Base-by-base conservation (phyloP, 345 rosid species). In the Toxicodendron radicans region DNA sequence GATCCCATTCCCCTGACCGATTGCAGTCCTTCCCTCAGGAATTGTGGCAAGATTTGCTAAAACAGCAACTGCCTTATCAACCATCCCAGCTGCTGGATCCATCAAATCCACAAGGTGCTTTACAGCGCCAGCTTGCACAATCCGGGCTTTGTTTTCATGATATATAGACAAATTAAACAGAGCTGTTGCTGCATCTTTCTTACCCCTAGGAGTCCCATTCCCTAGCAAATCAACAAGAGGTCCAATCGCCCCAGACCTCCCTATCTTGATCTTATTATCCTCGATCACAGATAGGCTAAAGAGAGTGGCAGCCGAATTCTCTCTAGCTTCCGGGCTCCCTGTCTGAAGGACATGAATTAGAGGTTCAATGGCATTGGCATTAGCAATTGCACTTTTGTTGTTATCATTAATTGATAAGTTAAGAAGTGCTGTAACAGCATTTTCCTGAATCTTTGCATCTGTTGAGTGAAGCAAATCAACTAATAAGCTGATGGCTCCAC, bases 31-130 rank as follows among this genome's bases (percentile, higher is more conserved):
- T 48, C 98, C 99, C 86, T 92, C 97, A 0, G 71, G 84, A 32
- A 85, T 78, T 18, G 95, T 93, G 0, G 98, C 97, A 57, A 96
- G 99, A 86, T 93, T 96, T 46, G 97, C 91, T 76, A 96, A 79
- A 66, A 96, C 94, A 27, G 92, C 93, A 10, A 96, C 97, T 7
- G 94, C 98, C 87, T 82, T 93, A 74, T 93, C 99, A 61, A 96
- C 98, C 97, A 90, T 85, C 68, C 98, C 99, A 35, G 88, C 89
- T 18, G 92, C 88, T 7, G 97, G 98, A 79, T 93, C 91, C 99
- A 93, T 90, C 79, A 96, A 73, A 24, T 93, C 97, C 58, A 96
- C 91, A 0, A 96, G 97, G 79, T 96, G 79, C 82, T 68, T 93
- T 7, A 93, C 94, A 16, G 97, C 98, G 30, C 95, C 98, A 51